Evolutionary conservation across 352 stramenopile species (phyloP).

Genomic region (Saprolegnia parasitica): DNA sequence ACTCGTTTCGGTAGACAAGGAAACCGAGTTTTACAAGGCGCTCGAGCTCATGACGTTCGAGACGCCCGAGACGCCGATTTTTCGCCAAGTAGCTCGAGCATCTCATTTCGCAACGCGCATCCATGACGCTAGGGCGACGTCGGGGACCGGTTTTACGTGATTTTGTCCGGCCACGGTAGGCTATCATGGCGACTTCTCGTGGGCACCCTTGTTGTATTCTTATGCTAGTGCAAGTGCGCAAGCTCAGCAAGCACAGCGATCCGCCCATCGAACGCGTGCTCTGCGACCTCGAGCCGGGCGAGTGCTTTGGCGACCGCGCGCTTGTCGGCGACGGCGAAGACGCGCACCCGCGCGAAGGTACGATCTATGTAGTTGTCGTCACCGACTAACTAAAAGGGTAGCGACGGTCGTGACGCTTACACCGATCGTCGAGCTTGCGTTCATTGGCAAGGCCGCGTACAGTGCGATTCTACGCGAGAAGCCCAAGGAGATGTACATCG

Average conservation of each 20-base stretch:
- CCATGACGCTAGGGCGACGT: constrained; percentile 46
- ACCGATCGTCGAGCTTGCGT: constrained; percentile 13
- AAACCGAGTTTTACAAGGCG: constrained; percentile 54
- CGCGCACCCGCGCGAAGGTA: constrained; percentile 46
- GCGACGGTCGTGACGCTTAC: constrained; percentile 7
- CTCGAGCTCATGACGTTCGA: constrained; percentile 47
- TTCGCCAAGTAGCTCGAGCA: constrained; percentile 49
- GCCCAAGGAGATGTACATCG: constrained; percentile 66
- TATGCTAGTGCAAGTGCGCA: constrained; percentile 55
- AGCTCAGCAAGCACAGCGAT: constrained; percentile 29
- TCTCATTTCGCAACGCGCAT: background rate
- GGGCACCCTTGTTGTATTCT: constrained; percentile 3
- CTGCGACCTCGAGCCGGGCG: constrained; percentile 43
- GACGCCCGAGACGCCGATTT: constrained; percentile 51
- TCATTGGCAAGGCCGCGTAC: constrained; percentile 38
- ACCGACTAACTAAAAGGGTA: too few relatives aligned
- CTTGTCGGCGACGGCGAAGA: constrained; percentile 52
- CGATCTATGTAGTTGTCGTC: too few relatives aligned
- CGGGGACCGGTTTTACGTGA: constrained; percentile 73
- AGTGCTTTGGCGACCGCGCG: constrained; percentile 73
- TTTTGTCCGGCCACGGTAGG: constrained; percentile 68
- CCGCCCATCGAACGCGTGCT: constrained; percentile 36
- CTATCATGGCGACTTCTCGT: background rate
- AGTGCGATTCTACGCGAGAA: constrained; percentile 44
- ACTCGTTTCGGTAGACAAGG: too few relatives aligned